Evolutionary conservation across 306 rosid genomes (phyloP), one percentile per base, ranked within the genome.

Genomic region (Quercus gilva): DNA sequence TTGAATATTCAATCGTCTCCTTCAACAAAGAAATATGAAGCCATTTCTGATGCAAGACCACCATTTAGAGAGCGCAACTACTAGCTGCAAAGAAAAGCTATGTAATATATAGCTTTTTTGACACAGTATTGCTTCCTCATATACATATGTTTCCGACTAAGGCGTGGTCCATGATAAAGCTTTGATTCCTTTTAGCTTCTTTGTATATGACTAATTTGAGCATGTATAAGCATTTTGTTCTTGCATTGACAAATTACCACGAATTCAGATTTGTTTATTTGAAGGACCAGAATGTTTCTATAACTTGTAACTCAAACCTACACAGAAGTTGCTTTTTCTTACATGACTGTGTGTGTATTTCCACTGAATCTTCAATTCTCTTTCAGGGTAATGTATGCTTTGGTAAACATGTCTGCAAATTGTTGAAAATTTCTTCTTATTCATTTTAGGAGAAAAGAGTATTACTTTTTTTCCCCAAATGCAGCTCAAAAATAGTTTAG

Each of bases 61-160:
- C 94, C 93, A 35, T 90, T 92, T 74, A 80, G 88, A 85, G 90
- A 88, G 81, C 84, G 90, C 81, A 86, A 94, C 85, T 75, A 15
- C 63, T 86, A 85, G 86, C 81, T 64, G 72, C 45, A 35, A 60
- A 57, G 1, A 70, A 71, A 70, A 71, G 74, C 5, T 45, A 63
- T 33, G 21, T 11, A 31, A 15, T 52, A 59, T 33, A 20, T 59
- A 74, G 69, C 29, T 74, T 56, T 53, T 18, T 5, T 17, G 28
- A 57, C 14, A 4, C 17, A 28, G 57, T 17, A 17, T 21, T 80
- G 55, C 49, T 74, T 35, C 72, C 52, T 68, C 52, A 15, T 37
- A 15, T 37, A 68, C 5, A 19, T 25, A 19, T 35, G 72, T 35
- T 35, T 33, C 25, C 10, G 52, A 28, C 1, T 68, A 49, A 35